Conservation (phyloP, 2,329 filamentous ascomycete genomes). For the Fusarium acutatum region DNA sequence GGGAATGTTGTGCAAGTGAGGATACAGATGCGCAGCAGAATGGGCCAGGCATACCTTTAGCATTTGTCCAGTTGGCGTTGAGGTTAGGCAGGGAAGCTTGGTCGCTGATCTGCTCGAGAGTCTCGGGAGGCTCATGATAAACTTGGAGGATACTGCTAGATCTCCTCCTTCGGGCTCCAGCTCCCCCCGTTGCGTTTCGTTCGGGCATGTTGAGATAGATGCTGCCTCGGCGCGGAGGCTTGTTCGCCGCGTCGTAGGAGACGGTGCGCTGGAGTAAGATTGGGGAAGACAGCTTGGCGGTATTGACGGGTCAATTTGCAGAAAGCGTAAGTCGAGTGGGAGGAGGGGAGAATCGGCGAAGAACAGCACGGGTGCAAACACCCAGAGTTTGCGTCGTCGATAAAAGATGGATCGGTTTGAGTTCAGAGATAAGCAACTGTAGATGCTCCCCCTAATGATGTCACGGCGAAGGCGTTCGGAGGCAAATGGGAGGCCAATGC, state of each 20-base stretch:
- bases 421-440: slow-evolving; percentile 20
- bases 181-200: slow-evolving; percentile 55
- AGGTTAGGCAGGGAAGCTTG: slow-evolving; percentile 94
- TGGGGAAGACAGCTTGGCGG: slow-evolving; percentile 96
- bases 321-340: slow-evolving; percentile 14
- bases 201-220: slow-evolving; percentile 69
- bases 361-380: slow-evolving; percentile 6
- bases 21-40: not conserved
- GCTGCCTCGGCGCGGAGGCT: slow-evolving; percentile 70
- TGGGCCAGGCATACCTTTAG: slow-evolving; percentile 76
- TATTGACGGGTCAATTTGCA: slow-evolving; percentile 60
- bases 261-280: slow-evolving; percentile 88
- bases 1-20: not conserved
- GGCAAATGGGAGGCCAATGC: slow-evolving; percentile 33
- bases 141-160: slow-evolving; percentile 93
- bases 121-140: slow-evolving; percentile 96
- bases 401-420: slow-evolving; percentile 13
- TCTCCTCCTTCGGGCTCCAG: slow-evolving; percentile 78
- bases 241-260: slow-evolving; percentile 87
- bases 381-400: slow-evolving; percentile 17
- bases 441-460: slow-evolving; percentile 42
- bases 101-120: slow-evolving; percentile 96
- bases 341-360: slow-evolving; percentile 21
- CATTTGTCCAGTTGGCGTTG: slow-evolving; percentile 99
- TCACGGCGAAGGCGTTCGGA: slow-evolving; percentile 36